Evolutionary conservation across 495 filamentous ascomycete genomes (phyloP).

Genomic region (Lophiotrema nucula): DNA sequence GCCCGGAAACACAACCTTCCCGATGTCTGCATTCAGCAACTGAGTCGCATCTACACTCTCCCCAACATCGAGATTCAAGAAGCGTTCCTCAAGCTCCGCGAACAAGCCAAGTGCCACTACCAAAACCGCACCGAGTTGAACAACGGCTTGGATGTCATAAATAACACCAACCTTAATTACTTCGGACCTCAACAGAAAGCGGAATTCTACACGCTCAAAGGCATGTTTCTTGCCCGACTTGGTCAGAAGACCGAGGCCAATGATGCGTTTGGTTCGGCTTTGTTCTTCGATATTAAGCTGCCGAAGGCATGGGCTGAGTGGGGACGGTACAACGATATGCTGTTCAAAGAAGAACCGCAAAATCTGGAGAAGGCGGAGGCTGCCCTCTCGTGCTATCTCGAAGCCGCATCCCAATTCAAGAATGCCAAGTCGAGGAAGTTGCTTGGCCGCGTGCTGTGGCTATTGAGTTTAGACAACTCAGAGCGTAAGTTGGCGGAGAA

Average conservation of each 20-base stretch:
- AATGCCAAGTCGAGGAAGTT: constrained; percentile 94
- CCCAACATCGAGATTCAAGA: constrained; percentile 99
- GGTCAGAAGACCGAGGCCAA: constrained; percentile 85
- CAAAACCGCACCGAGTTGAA: constrained; percentile 89
- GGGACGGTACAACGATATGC: constrained; percentile 94
- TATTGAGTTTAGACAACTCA: constrained; percentile 88
- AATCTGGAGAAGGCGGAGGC: constrained; percentile 80
- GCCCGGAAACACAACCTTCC: constrained; percentile 95
- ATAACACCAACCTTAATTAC: constrained; percentile 98
- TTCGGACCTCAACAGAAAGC: constrained; percentile 95
- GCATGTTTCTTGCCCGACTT: constrained; percentile 97
- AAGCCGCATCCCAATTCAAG: constrained; percentile 94
- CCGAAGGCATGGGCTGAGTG: constrained; percentile 99
- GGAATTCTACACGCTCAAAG: constrained; percentile 98
- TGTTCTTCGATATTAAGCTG: constrained; percentile 91
- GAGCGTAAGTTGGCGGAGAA: constrained; percentile 74
- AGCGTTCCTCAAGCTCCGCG: constrained; percentile 92
- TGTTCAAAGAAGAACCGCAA: constrained; percentile 83
- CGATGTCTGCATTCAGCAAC: constrained; percentile 93
- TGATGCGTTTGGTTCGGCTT: constrained; percentile 86
- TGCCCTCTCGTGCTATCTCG: constrained; percentile 92
- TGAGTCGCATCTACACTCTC: constrained; percentile 95
- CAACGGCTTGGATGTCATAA: constrained; percentile 94
- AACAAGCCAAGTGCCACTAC: constrained; percentile 98
- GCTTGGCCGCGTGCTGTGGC: constrained; percentile 92